Evolutionary conservation across 2,329 filamentous ascomycete species (phyloP).

Genomic region (Nemania diffusa): DNA sequence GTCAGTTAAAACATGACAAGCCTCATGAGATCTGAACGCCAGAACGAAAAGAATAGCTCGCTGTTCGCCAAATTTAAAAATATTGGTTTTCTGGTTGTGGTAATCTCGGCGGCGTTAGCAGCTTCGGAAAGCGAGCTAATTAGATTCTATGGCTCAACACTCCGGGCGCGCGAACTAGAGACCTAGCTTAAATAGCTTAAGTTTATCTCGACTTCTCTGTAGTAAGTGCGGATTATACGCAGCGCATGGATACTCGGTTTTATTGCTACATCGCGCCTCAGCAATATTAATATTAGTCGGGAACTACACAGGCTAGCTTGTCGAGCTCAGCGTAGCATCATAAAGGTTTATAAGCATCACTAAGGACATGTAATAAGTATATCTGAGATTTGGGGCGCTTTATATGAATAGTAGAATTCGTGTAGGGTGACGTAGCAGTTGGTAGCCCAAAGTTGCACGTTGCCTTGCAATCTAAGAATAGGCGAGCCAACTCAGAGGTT

Average conservation of each 20-base stretch:
- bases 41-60: neutral
- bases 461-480: too few species aligned
- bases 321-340: neutral
- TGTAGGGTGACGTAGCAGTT: too few species aligned
- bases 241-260: neutral
- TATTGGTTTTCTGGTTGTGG: neutral
- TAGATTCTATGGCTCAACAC: neutral
- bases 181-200: neutral
- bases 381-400: too few species aligned
- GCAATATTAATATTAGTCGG: neutral
- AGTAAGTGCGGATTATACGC: neutral
- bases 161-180: neutral
- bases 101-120: neutral
- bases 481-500: too few species aligned
- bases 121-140: conserved; percentile 6
- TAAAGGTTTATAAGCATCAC: neutral
- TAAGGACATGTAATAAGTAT: neutral
- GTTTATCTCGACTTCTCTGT: neutral
- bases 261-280: neutral
- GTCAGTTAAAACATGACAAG: neutral
- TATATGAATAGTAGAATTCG: too few species aligned
- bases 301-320: neutral
- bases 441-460: too few species aligned
- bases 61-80: neutral
- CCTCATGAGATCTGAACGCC: neutral